Evolutionary conservation across 2,329 filamentous ascomycete genomes (phyloP).

Genomic region (Trichoderma koningii): DNA sequence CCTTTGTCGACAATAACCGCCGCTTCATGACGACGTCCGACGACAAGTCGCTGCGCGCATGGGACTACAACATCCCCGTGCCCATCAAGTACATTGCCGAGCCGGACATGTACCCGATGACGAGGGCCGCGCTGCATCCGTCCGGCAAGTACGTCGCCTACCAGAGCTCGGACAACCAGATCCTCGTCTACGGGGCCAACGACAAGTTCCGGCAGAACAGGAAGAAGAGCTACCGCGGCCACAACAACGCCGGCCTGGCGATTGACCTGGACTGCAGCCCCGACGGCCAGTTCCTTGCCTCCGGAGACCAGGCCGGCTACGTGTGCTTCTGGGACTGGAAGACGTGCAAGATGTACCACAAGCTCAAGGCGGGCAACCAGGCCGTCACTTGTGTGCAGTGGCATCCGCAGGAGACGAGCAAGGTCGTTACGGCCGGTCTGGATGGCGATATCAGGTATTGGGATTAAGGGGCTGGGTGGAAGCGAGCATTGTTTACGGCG

Average conservation of each 20-base stretch:
- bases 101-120: slow-evolving; percentile 97
- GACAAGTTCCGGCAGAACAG: slow-evolving; percentile 97
- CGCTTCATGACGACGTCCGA: slow-evolving; percentile 98
- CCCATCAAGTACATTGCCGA: slow-evolving; percentile 98
- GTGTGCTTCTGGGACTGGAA: slow-evolving; percentile 99
- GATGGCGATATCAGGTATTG: slow-evolving; percentile 90
- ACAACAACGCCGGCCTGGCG: slow-evolving; percentile 93
- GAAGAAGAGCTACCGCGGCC: slow-evolving; percentile 94
- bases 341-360: slow-evolving; percentile 98
- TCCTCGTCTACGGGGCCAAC: slow-evolving; percentile 89
- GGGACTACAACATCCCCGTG: slow-evolving; percentile 98
- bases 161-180: slow-evolving; percentile 93
- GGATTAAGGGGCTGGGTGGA: slow-evolving; percentile 61
- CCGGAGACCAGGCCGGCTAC: slow-evolving; percentile 84
- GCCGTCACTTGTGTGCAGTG: slow-evolving; percentile 86
- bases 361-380: slow-evolving; percentile 81
- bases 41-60: slow-evolving; percentile 92
- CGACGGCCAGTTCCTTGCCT: slow-evolving; percentile 87
- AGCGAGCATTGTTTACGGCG: slow-evolving; percentile 23
- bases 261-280: slow-evolving; percentile 87
- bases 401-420: slow-evolving; percentile 97
- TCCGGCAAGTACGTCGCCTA: slow-evolving; percentile 93
- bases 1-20: slow-evolving; percentile 90
- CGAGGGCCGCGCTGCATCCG: slow-evolving; percentile 79
- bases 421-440: slow-evolving; percentile 86